A percentile compares a stretch with the other conserved stretches of the same genome.
These are phyloP conservation scores for Ascodesmis nigricans DNA, from an alignment of 495 filamentous ascomycete species.

Conservation along the genomic window DNA sequence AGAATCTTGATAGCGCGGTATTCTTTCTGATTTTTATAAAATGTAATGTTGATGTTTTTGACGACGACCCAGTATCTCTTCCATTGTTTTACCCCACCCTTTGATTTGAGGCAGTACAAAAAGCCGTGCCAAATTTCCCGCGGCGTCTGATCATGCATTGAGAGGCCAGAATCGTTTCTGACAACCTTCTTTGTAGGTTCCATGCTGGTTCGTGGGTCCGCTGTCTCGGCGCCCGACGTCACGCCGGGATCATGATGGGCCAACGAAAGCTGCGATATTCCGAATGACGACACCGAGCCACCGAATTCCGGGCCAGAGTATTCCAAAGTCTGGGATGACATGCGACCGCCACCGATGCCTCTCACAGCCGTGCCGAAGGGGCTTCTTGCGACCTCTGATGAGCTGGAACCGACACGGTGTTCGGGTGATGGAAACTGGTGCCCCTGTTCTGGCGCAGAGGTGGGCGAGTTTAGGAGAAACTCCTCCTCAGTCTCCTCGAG, in stretches of 20 bases:
- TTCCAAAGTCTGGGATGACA: slow-evolving; percentile 37
- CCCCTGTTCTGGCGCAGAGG: slow-evolving; percentile 25
- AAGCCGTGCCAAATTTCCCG: slow-evolving; percentile 82
- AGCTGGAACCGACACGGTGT: slow-evolving; percentile 24
- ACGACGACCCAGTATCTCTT: slow-evolving; percentile 85
- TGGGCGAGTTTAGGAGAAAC: slow-evolving; percentile 40
- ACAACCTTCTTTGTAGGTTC: slow-evolving; percentile 22
- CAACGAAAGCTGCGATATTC: slow-evolving; percentile 25
- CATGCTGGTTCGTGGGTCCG: slow-evolving; percentile 7
- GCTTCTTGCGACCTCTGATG: slow-evolving; percentile 25
- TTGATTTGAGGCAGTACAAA: slow-evolving; percentile 64
- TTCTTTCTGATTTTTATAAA: slow-evolving; percentile 88
- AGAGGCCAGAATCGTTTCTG: slow-evolving; percentile 19
- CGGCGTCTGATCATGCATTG: slow-evolving; percentile 25
- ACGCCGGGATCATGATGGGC: slow-evolving; percentile 10
- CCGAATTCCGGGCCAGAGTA: slow-evolving; percentile 75
- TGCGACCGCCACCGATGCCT: slow-evolving; percentile 21
- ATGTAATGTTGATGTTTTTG: slow-evolving; percentile 62
- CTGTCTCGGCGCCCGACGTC: slow-evolving; percentile 2
- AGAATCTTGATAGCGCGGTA: slow-evolving; percentile 72
- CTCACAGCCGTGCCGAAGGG: slow-evolving; percentile 18
- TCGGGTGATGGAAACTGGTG: slow-evolving; percentile 24
- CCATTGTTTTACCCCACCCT: slow-evolving; percentile 79
- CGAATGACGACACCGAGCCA: slow-evolving; percentile 73
- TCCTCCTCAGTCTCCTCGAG: slow-evolving; percentile 72